These are phyloP conservation scores for Parsonsia alboflavescens DNA, from an alignment of 257 asterid species.

Conservation along the genomic window DNA sequence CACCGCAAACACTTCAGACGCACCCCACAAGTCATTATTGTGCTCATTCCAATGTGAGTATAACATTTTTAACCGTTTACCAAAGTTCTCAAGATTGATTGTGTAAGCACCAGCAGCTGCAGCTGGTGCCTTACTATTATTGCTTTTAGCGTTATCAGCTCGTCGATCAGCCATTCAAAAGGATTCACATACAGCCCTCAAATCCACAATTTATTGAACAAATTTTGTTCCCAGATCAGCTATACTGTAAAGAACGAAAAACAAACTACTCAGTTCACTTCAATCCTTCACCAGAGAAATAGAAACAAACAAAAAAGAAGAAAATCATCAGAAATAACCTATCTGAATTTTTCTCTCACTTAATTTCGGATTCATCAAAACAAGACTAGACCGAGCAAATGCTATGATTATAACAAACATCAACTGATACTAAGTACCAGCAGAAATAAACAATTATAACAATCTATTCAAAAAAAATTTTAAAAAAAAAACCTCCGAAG, in stretches of 20 bases:
- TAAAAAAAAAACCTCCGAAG: background rate
- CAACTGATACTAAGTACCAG: background rate
- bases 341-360: background rate
- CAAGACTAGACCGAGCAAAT: background rate
- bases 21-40: constrained; percentile 17
- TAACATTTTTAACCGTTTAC: constrained; percentile 15
- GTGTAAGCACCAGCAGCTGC: constrained; percentile 11
- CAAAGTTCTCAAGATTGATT: constrained; percentile 19
- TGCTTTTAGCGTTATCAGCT: constrained; percentile 10
- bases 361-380: background rate
- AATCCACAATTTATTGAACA: background rate
- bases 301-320: background rate
- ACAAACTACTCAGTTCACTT: background rate
- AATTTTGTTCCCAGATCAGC: background rate
- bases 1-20: constrained; percentile 21
- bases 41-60: constrained; percentile 21
- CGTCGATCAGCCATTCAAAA: constrained; percentile 13
- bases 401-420: background rate
- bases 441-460: background rate
- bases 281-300: background rate
- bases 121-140: constrained; percentile 14
- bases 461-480: background rate
- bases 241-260: background rate
- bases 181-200: background rate
- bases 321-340: background rate